Percentiles rank a stretch among this genome's conserved stretches.
These are phyloP conservation scores for Coniella lustricola DNA, from an alignment of 2,329 filamentous ascomycete genomes.

Conservation along the genomic window DNA sequence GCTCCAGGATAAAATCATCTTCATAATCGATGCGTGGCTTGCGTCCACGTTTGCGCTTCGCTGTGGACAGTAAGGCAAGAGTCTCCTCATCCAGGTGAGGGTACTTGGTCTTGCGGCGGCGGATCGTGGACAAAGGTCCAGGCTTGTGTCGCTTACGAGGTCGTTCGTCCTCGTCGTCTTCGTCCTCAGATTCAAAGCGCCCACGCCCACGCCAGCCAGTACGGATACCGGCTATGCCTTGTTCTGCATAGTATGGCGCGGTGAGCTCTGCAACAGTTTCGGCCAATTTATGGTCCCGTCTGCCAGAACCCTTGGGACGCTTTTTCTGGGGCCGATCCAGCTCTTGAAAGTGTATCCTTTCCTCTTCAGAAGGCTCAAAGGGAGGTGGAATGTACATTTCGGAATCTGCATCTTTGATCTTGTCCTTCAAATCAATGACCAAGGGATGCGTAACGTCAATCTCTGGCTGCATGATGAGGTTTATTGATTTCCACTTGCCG, in stretches of 20 bases:
- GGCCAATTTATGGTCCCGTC: slow-evolving; percentile 29
- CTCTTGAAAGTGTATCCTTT: slow-evolving; percentile 26
- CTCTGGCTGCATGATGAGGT: slow-evolving; percentile 34
- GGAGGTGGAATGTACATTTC: slow-evolving; percentile 33
- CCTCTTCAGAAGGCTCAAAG: slow-evolving; percentile 30
- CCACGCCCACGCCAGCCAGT: slow-evolving; percentile 6
- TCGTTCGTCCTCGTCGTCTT: slow-evolving; percentile 6
- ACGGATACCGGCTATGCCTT: slow-evolving; percentile 16
- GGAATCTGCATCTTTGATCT: slow-evolving; percentile 41
- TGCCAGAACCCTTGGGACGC: slow-evolving; percentile 17
- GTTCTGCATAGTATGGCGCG: slow-evolving; percentile 41
- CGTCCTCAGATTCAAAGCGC: slow-evolving; percentile 10
- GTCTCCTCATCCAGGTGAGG: neutral
- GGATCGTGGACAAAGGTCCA: neutral
- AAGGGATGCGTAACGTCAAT: slow-evolving; percentile 36
- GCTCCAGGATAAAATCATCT: slow-evolving; percentile 3
- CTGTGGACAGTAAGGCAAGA: neutral
- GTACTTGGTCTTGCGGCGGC: neutral
- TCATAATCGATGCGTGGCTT: slow-evolving; percentile 1
- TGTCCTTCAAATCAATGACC: slow-evolving; percentile 36
- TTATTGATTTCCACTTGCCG: slow-evolving; percentile 12
- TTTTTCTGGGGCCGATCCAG: slow-evolving; percentile 21
- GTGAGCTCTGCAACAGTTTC: slow-evolving; percentile 41
- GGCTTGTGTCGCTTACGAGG: neutral
- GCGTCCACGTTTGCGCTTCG: slow-evolving; percentile 7